Evolutionary conservation across 805 yeast genomes (phyloP).

Genomic region (Wickerhamiella kurtzmanii): DNA sequence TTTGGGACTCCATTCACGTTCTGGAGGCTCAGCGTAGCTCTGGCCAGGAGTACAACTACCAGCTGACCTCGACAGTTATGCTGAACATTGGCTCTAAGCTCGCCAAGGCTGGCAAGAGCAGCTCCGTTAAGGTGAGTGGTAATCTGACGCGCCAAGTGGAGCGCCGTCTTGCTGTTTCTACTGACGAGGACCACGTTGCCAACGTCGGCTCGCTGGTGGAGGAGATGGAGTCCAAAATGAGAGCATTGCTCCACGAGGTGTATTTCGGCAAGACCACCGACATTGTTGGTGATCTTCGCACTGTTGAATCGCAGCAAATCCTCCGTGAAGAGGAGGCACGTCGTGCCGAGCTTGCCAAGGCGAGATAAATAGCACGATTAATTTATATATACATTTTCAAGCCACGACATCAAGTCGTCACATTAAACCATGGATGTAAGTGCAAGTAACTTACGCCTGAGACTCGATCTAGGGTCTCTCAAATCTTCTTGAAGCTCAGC

Average conservation of each 20-base stretch:
- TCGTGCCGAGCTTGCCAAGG: constrained; percentile 32
- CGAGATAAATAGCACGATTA: neutral
- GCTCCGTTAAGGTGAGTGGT: constrained; percentile 46
- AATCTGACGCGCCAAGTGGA: constrained; percentile 71
- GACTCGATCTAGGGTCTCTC: neutral
- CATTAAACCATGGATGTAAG: neutral
- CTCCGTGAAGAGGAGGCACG: constrained; percentile 28
- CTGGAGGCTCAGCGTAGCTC: constrained; percentile 46
- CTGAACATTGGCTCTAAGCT: constrained; percentile 44
- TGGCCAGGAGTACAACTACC: constrained; percentile 39
- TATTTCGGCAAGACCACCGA: constrained; percentile 92
- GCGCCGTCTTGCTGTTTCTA: constrained; percentile 33
- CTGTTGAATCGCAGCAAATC: constrained; percentile 26
- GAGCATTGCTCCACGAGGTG: constrained; percentile 82
- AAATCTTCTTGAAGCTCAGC: neutral
- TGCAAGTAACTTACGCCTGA: neutral
- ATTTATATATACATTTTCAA: neutral
- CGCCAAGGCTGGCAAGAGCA: constrained; percentile 27
- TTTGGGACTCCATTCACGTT: constrained; percentile 93
- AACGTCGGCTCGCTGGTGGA: constrained; percentile 79
- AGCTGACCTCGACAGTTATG: constrained; percentile 77
- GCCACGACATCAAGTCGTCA: neutral
- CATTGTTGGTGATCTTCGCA: constrained; percentile 59
- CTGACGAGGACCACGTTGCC: constrained; percentile 59
- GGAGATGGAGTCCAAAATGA: constrained; percentile 72